A percentile compares a stretch with the other conserved stretches of the same genome.
phyloP scores from a whole-genome alignment of 306 rosid species.

The Cucumis melo region DNA sequence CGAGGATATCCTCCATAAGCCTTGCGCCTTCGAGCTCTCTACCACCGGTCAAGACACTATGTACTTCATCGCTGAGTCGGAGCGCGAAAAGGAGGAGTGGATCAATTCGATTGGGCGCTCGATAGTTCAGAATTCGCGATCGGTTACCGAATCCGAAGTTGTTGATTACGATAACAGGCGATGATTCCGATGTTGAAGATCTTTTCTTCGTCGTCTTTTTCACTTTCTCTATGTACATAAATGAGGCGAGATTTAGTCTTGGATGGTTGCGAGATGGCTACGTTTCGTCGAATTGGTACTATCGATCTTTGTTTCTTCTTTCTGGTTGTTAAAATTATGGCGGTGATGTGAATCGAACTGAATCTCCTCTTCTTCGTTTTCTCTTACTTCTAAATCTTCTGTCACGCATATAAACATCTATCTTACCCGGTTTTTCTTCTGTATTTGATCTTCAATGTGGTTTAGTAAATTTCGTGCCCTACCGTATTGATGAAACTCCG shows the following conservation, averaged over 20 bases:
- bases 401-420: neutral
- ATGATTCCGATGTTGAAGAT: constrained; percentile 6
- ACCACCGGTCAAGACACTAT: constrained; percentile 30
- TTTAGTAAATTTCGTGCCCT: neutral
- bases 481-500: neutral
- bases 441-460: neutral
- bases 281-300: neutral
- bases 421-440: neutral
- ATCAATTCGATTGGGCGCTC: constrained; percentile 57
- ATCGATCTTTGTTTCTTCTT: neutral
- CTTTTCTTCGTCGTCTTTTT: neutral
- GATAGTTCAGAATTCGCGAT: constrained; percentile 54
- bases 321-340: neutral
- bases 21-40: constrained; percentile 58
- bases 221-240: neutral
- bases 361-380: neutral
- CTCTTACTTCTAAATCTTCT: neutral
- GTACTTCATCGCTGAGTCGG: constrained; percentile 53
- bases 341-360: neutral
- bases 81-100: constrained; percentile 58
- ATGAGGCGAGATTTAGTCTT: neutral
- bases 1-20: constrained; percentile 50
- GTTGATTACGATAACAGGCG: constrained; percentile 50
- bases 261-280: neutral
- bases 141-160: constrained; percentile 53